Conservation (phyloP, 768 basidiomycete species). For the Roridomyces roridus region DNA sequence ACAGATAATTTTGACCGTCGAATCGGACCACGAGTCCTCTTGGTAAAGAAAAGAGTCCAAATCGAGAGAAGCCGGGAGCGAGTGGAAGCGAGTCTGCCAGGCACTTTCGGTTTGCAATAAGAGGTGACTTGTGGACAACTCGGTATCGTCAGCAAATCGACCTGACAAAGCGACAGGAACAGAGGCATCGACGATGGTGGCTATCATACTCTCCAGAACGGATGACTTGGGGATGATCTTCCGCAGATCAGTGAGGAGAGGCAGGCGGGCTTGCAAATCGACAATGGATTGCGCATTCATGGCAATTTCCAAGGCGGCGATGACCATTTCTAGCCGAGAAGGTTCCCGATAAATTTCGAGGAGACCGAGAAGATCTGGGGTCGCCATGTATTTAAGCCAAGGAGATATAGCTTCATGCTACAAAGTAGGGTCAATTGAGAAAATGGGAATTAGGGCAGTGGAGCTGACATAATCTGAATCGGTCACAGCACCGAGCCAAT, state of each 20-base stretch:
- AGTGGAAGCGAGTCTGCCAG: constrained; percentile 38
- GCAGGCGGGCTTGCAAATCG: constrained; percentile 37
- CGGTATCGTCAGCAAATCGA: constrained; percentile 13
- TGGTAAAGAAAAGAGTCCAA: constrained; percentile 46
- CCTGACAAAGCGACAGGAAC: constrained; percentile 46
- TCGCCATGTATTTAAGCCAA: constrained; percentile 65
- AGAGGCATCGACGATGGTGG: constrained; percentile 44
- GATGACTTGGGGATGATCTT: constrained; percentile 38
- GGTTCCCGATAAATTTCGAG: constrained; percentile 43
- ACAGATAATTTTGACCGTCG: constrained; percentile 50
- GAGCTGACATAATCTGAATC: constrained; percentile 18
- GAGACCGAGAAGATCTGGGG: constrained; percentile 46
- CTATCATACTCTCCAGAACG: constrained; percentile 55
- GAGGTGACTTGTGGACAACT: constrained; percentile 26
- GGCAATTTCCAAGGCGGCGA: constrained; percentile 38
- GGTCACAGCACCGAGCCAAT: constrained; percentile 45
- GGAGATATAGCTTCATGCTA: constrained; percentile 37
- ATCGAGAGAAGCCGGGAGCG: constrained; percentile 29
- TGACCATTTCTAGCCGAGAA: constrained; percentile 41
- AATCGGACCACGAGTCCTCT: constrained; percentile 44
- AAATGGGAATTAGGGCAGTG: too few relatives aligned
- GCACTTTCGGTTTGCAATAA: constrained; percentile 33
- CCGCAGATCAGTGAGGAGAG: constrained; percentile 46
- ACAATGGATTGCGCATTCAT: constrained; percentile 31
- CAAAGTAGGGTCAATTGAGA: not conserved